These are phyloP conservation scores for Mycena metata DNA, from an alignment of 768 basidiomycete species.

Conservation along the genomic window DNA sequence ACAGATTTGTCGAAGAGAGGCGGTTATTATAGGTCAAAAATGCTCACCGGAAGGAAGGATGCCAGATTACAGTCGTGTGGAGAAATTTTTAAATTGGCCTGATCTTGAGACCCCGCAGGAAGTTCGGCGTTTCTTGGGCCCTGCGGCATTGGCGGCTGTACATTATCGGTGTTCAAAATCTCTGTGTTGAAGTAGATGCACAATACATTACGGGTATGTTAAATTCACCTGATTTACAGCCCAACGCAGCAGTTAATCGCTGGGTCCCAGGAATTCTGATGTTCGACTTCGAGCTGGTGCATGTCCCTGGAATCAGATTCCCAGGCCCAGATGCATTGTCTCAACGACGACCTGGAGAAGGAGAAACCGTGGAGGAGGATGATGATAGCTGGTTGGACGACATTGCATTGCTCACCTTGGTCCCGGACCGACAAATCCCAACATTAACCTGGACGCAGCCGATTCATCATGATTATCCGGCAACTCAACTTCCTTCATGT, in stretches of 20 bases:
- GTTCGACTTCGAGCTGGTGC: constrained; percentile 46
- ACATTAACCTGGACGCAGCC: not conserved
- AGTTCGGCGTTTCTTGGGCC: constrained; percentile 49
- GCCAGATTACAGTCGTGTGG: constrained; percentile 40
- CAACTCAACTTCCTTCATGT: not conserved
- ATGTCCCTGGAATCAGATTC: constrained; percentile 45
- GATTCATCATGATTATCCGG: not conserved
- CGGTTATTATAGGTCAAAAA: constrained; percentile 44
- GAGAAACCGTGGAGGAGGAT: constrained; percentile 31
- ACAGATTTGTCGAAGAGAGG: constrained; percentile 38
- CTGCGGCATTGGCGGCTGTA: constrained; percentile 14
- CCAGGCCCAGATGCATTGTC: constrained; percentile 49
- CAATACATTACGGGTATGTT: constrained; percentile 4
- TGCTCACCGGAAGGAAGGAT: constrained; percentile 45
- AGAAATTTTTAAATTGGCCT: constrained; percentile 44
- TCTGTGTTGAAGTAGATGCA: constrained; percentile 8
- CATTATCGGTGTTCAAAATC: constrained; percentile 4
- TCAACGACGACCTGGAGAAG: constrained; percentile 9
- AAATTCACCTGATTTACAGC: constrained; percentile 1
- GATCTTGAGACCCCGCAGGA: constrained; percentile 38
- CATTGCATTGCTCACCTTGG: not conserved
- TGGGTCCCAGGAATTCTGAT: constrained; percentile 43
- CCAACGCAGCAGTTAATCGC: constrained; percentile 25
- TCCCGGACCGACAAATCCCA: not conserved
- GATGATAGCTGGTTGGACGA: constrained; percentile 39